Base-by-base conservation (phyloP, 31 red algal species). In the Odonthalia washingtoniensis region DNA sequence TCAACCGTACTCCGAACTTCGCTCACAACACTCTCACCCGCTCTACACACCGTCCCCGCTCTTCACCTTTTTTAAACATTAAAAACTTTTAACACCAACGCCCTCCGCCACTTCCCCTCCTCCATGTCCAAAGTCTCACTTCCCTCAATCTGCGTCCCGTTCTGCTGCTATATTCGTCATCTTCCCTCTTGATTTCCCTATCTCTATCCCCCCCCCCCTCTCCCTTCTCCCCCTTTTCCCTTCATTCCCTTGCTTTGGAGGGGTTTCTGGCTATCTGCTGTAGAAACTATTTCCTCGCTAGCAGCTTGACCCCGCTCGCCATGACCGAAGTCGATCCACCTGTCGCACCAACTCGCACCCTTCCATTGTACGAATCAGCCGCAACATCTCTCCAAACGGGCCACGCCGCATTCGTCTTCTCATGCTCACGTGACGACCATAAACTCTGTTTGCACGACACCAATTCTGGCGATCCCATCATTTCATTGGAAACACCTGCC, bases 391-490 rank as follows among this genome's bases (percentile, higher is more conserved):
- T 90, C 26, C 37, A 53, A 35, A 83, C 77, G 35, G 87, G 87
- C 46, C 78, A 90, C 38, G 87, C 78, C 78, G 67, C 12, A 26
- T 90, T 90, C 78, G 79, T 90, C 27, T 90, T 90, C 68, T 79
- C 78, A 38, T 90, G 78, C 78, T 75, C 67, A 45, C 6, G 40
- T 17, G 52, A 77, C 28, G 78, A 65, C 52, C 46, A 90, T 46
- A 70, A 74, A 14, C 42, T 90, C 12, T 75, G 49, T 24, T 69
- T 90, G 18, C 87, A 90, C 61, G 87, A 90, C 40, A 83, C 79
- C 40, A 83, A 76, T 65, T 75, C 78, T 2, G 87, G 78, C 27
- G 78, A 82, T 9, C 60, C 33, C 34, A 52, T 90, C 67, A 78
- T 90, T 52, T 65, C 78, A 40, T 41, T 90, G 49, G 44, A 72